phyloP scores from a whole-genome alignment of 768 basidiomycete genomes.

The Cystoderma amianthinum region DNA sequence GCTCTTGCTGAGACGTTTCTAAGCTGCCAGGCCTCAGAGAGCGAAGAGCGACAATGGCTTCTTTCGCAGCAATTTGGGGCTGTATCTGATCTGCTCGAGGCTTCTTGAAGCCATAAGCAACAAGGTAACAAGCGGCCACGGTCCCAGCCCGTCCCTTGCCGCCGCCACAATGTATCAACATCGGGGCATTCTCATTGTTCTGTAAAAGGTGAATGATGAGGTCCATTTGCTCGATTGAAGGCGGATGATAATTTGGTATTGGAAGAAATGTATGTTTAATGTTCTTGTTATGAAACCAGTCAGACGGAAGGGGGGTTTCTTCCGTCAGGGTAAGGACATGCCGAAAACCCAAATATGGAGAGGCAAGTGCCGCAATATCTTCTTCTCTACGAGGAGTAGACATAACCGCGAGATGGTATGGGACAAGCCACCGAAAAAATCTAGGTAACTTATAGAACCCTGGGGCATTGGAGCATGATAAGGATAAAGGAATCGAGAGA shows the following conservation, averaged over 20 bases:
- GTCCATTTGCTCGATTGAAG: constrained; percentile 57
- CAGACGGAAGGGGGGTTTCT: constrained; percentile 38
- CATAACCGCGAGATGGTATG: constrained; percentile 53
- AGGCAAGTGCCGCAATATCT: constrained; percentile 41
- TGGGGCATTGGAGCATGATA: constrained; percentile 1
- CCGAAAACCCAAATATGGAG: constrained; percentile 41
- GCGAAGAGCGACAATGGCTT: constrained; percentile 41
- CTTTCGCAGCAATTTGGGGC: constrained; percentile 39
- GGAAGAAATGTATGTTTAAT: constrained; percentile 52
- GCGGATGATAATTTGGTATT: constrained; percentile 44
- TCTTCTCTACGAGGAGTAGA: constrained; percentile 45
- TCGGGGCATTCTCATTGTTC: constrained; percentile 36
- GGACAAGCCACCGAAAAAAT: constrained; percentile 59
- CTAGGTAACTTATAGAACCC: constrained; percentile 39
- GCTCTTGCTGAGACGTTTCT: constrained; percentile 50
- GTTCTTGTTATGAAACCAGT: constrained; percentile 39
- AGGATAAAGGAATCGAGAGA: constrained; percentile 24
- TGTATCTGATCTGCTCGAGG: constrained; percentile 32
- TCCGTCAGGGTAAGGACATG: constrained; percentile 55
- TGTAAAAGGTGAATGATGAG: constrained; percentile 39
- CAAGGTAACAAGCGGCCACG: constrained; percentile 53
- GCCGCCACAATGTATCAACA: constrained; percentile 55
- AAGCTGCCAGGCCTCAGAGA: constrained; percentile 48
- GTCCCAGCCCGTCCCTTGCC: constrained; percentile 61
- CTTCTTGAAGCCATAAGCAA: constrained; percentile 44